phyloP scores from a whole-genome alignment of 73 alveolate genomes.

The Stentor coeruleus region DNA sequence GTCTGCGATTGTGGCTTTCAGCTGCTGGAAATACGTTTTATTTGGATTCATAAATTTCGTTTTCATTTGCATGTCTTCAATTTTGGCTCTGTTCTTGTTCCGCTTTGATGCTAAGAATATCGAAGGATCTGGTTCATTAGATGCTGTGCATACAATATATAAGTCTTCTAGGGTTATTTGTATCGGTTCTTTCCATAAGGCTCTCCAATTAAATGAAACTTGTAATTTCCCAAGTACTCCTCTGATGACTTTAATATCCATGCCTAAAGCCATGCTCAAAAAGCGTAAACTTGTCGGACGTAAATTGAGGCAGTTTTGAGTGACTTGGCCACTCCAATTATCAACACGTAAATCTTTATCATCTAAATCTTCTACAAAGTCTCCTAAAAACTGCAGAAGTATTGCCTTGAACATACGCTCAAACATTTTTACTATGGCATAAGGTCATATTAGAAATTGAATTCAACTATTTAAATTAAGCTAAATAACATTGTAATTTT shows the following conservation, averaged over 20 bases:
- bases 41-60: conserved; percentile 8
- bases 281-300: not conserved
- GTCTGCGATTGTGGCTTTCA: not conserved
- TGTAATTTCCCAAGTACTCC: conserved; percentile 11
- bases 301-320: not conserved
- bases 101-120: not conserved
- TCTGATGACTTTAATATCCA: not conserved
- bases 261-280: not conserved
- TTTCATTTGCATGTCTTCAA: not conserved
- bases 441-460: too few relatives aligned
- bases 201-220: conserved; percentile 11
- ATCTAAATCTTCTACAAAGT: conserved; percentile 20
- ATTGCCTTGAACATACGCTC: conserved; percentile 14
- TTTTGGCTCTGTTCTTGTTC: not conserved
- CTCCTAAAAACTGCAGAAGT: not conserved
- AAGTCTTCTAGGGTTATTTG: conserved; percentile 9
- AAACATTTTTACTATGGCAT: conserved; percentile 21
- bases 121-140: conserved; percentile 5
- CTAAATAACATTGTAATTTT: too few relatives aligned
- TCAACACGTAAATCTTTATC: conserved; percentile 2
- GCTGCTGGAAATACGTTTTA: conserved; percentile 9
- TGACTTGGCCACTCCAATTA: conserved; percentile 25
- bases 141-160: not conserved
- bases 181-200: conserved; percentile 21
- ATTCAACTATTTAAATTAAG: too few relatives aligned